Evolutionary conservation across 225 moss, liverwort and hornwort species (phyloP).

Genomic region (Bryum argenteum): DNA sequence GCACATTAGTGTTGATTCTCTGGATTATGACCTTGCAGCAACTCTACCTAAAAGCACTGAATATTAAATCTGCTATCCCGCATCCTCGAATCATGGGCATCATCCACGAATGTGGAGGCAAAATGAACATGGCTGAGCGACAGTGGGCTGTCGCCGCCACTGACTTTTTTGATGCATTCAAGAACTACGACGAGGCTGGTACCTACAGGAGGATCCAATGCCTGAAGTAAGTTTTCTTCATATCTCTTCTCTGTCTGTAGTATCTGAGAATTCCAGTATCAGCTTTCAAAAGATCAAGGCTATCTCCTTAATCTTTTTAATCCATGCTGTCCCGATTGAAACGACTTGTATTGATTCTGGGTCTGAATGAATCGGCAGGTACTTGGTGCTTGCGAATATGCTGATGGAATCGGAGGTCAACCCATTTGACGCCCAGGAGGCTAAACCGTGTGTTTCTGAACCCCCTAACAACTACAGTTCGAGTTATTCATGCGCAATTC

Average conservation of each 20-base stretch:
- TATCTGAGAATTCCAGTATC: constrained; percentile 7
- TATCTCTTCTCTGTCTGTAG: constrained; percentile 16
- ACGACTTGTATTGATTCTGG: constrained; percentile 23
- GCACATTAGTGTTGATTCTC: constrained; percentile 29
- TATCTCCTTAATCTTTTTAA: constrained; percentile 17
- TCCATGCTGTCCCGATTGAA: constrained; percentile 13
- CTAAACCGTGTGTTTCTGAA: constrained; percentile 84
- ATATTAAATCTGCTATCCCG: constrained; percentile 98
- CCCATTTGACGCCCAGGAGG: constrained; percentile 98
- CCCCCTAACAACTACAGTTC: constrained; percentile 11
- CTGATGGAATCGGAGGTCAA: constrained; percentile 99
- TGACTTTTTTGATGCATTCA: constrained; percentile 99
- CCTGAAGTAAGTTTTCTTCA: constrained; percentile 74
- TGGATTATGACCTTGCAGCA: constrained; percentile 65
- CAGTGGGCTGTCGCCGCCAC: constrained; percentile 99
- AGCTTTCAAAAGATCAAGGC: constrained; percentile 9
- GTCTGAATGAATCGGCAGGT: constrained; percentile 50
- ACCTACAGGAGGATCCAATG: constrained; percentile 99
- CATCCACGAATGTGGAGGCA: constrained; percentile 99
- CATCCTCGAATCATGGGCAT: constrained; percentile 99
- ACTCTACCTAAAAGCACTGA: constrained; percentile 92
- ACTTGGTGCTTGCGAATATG: constrained; percentile 98
- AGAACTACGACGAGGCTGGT: constrained; percentile 99
- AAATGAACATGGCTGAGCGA: constrained; percentile 99
- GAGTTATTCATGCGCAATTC: constrained; percentile 7